These are phyloP conservation scores for Tetrastigma voinierianum DNA, from an alignment of 164 flowering plant species.

Conservation along the genomic window DNA sequence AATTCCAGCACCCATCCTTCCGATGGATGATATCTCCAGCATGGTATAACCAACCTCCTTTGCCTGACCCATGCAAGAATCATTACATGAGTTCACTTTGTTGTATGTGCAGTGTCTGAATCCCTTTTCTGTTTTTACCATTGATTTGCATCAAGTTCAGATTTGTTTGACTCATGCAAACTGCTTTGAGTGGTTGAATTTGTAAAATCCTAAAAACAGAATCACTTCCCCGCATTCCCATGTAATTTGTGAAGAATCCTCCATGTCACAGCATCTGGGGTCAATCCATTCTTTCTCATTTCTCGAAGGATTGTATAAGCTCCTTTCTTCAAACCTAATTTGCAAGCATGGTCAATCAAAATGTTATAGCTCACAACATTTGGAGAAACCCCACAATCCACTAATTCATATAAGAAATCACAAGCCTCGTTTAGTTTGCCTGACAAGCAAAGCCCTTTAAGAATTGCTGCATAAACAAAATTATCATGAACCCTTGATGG, in stretches of 20 bases:
- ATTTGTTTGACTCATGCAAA: neutral
- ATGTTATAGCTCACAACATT: slow-evolving; percentile 75
- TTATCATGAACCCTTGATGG: slow-evolving; percentile 80
- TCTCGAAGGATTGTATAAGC: slow-evolving; percentile 79
- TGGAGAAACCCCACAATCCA: slow-evolving; percentile 67
- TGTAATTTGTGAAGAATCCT: slow-evolving; percentile 81
- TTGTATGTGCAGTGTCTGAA: too few relatives aligned
- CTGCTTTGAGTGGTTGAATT: slow-evolving; percentile 6
- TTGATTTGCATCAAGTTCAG: too few relatives aligned
- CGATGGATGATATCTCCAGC: too few relatives aligned
- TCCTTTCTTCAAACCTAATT: slow-evolving; percentile 60
- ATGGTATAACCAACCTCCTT: too few relatives aligned
- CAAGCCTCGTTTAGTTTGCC: slow-evolving; percentile 67
- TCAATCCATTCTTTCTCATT: slow-evolving; percentile 75
- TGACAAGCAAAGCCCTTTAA: slow-evolving; percentile 71
- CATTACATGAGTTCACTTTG: too few relatives aligned
- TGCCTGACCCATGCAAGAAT: too few relatives aligned
- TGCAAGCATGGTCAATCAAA: slow-evolving; percentile 68
- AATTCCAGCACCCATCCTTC: too few relatives aligned
- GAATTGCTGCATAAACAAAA: slow-evolving; percentile 79
- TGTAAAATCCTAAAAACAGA: slow-evolving; percentile 1
- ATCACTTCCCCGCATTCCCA: slow-evolving; percentile 18
- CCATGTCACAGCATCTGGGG: slow-evolving; percentile 91
- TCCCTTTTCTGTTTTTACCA: too few relatives aligned
- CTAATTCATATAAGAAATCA: slow-evolving; percentile 80